These are phyloP conservation scores for Tuber calosporum DNA, from an alignment of 495 filamentous ascomycete species.

Conservation along the genomic window DNA sequence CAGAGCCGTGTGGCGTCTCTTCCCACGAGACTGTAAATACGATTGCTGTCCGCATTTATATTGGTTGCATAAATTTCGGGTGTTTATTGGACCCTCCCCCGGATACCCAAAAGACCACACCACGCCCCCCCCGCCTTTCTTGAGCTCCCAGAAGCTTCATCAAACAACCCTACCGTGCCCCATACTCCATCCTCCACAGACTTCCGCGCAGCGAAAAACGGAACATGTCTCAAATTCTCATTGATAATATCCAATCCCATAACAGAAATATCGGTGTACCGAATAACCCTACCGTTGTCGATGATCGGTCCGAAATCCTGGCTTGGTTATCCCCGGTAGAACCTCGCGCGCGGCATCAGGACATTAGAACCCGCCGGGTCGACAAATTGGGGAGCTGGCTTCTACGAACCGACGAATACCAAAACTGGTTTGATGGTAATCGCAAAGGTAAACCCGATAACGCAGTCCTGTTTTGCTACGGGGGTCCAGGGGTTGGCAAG, in stretches of 20 bases:
- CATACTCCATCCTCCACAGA: neutral
- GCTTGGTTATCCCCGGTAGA: neutral
- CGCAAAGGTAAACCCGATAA: neutral
- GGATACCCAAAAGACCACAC: neutral
- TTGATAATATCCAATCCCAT: neutral
- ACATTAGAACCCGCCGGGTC: neutral
- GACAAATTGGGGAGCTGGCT: neutral
- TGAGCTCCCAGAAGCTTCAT: neutral
- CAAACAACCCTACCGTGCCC: neutral
- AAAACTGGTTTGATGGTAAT: neutral
- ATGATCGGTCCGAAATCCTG: slow-evolving; percentile 1
- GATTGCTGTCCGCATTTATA: neutral
- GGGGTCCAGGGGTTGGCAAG: neutral
- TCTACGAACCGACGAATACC: neutral
- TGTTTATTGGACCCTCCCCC: neutral
- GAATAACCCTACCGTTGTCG: neutral
- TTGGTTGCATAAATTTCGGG: neutral
- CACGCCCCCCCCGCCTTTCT: neutral
- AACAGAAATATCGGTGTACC: neutral
- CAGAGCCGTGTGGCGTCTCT: neutral
- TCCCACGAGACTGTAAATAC: neutral
- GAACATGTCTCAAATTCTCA: neutral
- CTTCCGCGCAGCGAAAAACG: neutral
- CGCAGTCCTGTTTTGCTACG: neutral
- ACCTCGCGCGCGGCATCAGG: neutral